Base-by-base conservation (phyloP, 208 protist species). In the Plasmodiophora brassicae region DNA sequence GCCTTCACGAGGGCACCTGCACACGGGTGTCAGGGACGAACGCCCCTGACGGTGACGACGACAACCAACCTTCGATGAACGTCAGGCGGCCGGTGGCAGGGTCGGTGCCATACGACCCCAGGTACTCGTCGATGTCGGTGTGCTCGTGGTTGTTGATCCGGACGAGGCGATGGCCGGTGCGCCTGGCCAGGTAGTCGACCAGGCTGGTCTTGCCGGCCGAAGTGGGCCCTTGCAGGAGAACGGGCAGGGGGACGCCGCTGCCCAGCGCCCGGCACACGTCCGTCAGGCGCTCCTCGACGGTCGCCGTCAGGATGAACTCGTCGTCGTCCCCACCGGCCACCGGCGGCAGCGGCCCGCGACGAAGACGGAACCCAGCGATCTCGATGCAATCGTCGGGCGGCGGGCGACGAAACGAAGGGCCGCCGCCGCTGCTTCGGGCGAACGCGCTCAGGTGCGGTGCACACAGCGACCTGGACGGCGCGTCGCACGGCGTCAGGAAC, bases 81-180 rank as follows among this genome's bases (percentile, higher is more conserved):
- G 85, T 28, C 20, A 91, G 71, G 41, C 45, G 46, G 28, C 90
- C 90, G 39, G 54, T 50, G 41, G 88, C 45, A 44, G 65, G 65
- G 46, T 46, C 85, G 25, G 87, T 87, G 1, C 65, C 14, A 72
- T 91, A 91, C 8, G 46, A 44, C 14, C 89, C 89, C 38, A 91
- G 78, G 28, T 91, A 91, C 38, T 91, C 89, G 28, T 38, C 43
- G 35, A 99, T 92, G 92, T 99, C 99, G 0, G 98, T 99, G 91
- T 99, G 98, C 91, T 99, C 98, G 92, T 99, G 99, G 94, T 99
- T 99, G 93, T 99, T 99, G 91, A 99, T 99, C 83, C 99, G 95
- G 0, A 99, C 95, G 91, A 99, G 98, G 22, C 92, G 93, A 92
- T 99, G 97, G 22, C 98, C 98, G 0, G 98, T 98, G 20, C 95